Percentiles rank a stretch among this genome's conserved stretches.
These are phyloP conservation scores for Cylindricascospora bacillispora DNA, from an alignment of 1,139 yeast species.

Conservation along the genomic window DNA sequence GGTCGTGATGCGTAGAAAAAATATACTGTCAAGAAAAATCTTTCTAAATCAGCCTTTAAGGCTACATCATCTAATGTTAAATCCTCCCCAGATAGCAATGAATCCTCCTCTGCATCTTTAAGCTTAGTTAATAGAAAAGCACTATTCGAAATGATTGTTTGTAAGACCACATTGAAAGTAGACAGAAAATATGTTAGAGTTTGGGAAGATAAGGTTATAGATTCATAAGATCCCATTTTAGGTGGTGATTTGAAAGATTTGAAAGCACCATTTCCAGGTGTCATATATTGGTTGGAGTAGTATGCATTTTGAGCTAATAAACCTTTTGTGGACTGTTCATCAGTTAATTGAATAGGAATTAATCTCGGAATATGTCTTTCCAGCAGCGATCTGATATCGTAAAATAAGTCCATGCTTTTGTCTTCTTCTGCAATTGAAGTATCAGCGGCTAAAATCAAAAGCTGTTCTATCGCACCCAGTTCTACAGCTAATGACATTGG, in stretches of 20 bases:
- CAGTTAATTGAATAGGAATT: slow-evolving; percentile 33
- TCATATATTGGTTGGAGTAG: too few species aligned
- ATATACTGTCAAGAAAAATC: slow-evolving; percentile 70
- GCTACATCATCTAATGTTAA: slow-evolving; percentile 39
- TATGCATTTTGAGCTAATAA: background rate
- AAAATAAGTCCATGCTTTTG: slow-evolving; percentile 34
- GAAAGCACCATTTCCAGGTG: too few species aligned
- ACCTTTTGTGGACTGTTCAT: slow-evolving; percentile 22
- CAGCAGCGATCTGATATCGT: slow-evolving; percentile 55
- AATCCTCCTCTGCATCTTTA: slow-evolving; percentile 80
- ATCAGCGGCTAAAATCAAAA: slow-evolving; percentile 61
- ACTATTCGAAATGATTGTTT: slow-evolving; percentile 51
- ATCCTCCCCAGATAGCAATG: slow-evolving; percentile 42
- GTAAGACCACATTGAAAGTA: slow-evolving; percentile 41
- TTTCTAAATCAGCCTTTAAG: slow-evolving; percentile 71
- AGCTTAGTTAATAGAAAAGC: slow-evolving; percentile 73
- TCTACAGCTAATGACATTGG: slow-evolving; percentile 43
- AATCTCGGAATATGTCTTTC: slow-evolving; percentile 55
- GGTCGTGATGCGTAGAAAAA: slow-evolving; percentile 56
- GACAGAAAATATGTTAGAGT: slow-evolving; percentile 17
- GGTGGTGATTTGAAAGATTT: background rate
- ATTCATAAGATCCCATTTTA: slow-evolving; percentile 2
- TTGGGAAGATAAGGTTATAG: slow-evolving; percentile 15
- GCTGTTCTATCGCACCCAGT: slow-evolving; percentile 69
- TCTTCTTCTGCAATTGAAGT: slow-evolving; percentile 32